phyloP scores from a whole-genome alignment of 257 asterid species.

The Datura wrightii region DNA sequence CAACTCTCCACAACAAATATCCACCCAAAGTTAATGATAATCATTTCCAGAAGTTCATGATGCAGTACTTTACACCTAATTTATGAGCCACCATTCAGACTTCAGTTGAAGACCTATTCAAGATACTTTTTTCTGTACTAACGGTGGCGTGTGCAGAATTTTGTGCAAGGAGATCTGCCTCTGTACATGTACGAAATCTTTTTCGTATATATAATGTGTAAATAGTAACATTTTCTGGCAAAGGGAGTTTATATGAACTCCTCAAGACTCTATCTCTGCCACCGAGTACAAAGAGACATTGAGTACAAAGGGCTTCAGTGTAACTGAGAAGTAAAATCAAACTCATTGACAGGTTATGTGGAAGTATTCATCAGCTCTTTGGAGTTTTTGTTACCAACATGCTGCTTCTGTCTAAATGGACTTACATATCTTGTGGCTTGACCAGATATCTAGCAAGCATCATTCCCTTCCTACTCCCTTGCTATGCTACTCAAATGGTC shows the following conservation, averaged over 20 bases:
- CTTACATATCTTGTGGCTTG: not conserved
- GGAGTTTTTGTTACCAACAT: not conserved
- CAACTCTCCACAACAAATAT: not conserved
- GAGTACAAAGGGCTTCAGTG: not conserved
- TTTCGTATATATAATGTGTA: not conserved
- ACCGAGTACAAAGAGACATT: not conserved
- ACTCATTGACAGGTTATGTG: not conserved
- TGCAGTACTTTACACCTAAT: not conserved
- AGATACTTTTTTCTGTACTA: not conserved
- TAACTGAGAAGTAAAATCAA: not conserved
- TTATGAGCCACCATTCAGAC: not conserved
- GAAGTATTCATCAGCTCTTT: not conserved
- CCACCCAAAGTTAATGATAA: not conserved
- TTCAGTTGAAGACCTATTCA: not conserved
- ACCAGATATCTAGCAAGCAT: slow-evolving; percentile 6
- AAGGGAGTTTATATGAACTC: not conserved
- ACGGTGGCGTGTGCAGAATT: not conserved
- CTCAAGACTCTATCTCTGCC: not conserved
- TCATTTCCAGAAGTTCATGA: not conserved
- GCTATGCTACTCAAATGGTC: not conserved
- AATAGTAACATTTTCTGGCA: not conserved
- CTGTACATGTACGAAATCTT: not conserved
- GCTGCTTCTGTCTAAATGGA: not conserved
- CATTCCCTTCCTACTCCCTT: not conserved
- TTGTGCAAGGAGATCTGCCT: not conserved